Base-by-base conservation (phyloP, 768 basidiomycete genomes). In the Lactarius indigo region DNA sequence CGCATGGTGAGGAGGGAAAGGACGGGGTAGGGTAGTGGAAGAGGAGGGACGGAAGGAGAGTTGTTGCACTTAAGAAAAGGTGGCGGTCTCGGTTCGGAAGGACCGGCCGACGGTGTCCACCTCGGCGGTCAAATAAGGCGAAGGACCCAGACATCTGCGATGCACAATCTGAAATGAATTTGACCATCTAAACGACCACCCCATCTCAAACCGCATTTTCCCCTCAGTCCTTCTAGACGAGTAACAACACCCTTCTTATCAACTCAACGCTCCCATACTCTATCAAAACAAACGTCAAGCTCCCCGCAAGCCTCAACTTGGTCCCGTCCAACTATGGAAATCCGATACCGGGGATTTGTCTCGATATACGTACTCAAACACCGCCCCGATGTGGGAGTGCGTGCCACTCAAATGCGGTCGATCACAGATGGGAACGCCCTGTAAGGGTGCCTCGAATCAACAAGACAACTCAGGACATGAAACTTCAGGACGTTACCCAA, bases 401-500 rank as follows among this genome's bases (percentile, higher is more conserved):
- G 23, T 13, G 9, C 35, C n/a, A 28, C 31, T 61, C 54, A 69
- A 57, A 70, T 70, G 50, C 68, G 68, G 64, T 70, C 64, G 55
- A 70, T 70, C 39, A 70, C 70, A 6, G 64, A 63, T 1, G 70
- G 68, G 56, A 69, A 70, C 5, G 64, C 60, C 23, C 70, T 70
- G 61, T 35, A 57, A 59, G 13, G 44, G 37, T 39, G 13, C 30
- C 18, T 50, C 26, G 60, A 37, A 7, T 65, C 44, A 30, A 18
- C 54, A 57, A 50, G 54, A 20, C 31, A 31, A 41, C 30, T 1
- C 18, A 47, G 41, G 18, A 58, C 42, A 12, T 42, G 20, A 28
- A 20, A 52, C 42, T 23, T 42, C 23, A 5, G 17, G 55, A 9
- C 50, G 41, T 41, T 55, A 71, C 70, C 68, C 64, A 37, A 71